These are phyloP conservation scores for Tulasnella sp. DNA, from an alignment of 768 basidiomycete species.

Conservation along the genomic window DNA sequence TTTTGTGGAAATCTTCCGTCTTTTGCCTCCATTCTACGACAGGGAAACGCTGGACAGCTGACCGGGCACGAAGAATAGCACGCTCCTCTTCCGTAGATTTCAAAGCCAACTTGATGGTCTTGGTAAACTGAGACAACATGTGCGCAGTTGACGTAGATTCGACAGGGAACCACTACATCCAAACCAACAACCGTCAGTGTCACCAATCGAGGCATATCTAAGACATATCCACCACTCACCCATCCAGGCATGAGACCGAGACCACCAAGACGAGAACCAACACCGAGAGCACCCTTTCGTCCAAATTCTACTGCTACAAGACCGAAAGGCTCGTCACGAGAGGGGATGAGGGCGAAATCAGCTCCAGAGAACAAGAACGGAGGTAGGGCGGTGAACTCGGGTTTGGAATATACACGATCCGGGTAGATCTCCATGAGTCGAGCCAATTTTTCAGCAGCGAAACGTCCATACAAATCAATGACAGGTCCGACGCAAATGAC, in stretches of 20 bases:
- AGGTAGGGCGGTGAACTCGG: slow-evolving; percentile 87
- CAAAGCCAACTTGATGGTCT: slow-evolving; percentile 88
- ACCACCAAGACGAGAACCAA: slow-evolving; percentile 87
- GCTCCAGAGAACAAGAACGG: slow-evolving; percentile 91
- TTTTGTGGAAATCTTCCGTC: slow-evolving; percentile 86
- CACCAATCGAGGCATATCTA: background rate
- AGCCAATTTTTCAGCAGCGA: slow-evolving; percentile 86
- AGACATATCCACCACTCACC: slow-evolving; percentile 43
- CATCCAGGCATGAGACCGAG: slow-evolving; percentile 96
- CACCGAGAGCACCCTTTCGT: slow-evolving; percentile 89
- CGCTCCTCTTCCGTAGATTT: slow-evolving; percentile 86
- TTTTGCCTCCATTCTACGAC: slow-evolving; percentile 96
- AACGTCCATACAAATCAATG: slow-evolving; percentile 89
- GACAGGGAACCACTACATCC: slow-evolving; percentile 92
- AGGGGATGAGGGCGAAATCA: slow-evolving; percentile 90
- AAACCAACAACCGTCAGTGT: slow-evolving; percentile 2
- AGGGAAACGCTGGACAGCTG: slow-evolving; percentile 94
- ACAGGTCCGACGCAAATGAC: slow-evolving; percentile 85
- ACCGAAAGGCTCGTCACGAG: slow-evolving; percentile 93
- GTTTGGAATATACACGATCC: slow-evolving; percentile 88
- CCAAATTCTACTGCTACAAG: slow-evolving; percentile 94
- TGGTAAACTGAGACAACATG: slow-evolving; percentile 87
- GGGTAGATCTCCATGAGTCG: slow-evolving; percentile 93
- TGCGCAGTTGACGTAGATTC: slow-evolving; percentile 86
- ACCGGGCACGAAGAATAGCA: slow-evolving; percentile 82